Percentiles rank a stretch among this genome's conserved stretches.
Evolutionary conservation across 2,329 filamentous ascomycete genomes (phyloP).

Genomic region (Fusarium sp.): DNA sequence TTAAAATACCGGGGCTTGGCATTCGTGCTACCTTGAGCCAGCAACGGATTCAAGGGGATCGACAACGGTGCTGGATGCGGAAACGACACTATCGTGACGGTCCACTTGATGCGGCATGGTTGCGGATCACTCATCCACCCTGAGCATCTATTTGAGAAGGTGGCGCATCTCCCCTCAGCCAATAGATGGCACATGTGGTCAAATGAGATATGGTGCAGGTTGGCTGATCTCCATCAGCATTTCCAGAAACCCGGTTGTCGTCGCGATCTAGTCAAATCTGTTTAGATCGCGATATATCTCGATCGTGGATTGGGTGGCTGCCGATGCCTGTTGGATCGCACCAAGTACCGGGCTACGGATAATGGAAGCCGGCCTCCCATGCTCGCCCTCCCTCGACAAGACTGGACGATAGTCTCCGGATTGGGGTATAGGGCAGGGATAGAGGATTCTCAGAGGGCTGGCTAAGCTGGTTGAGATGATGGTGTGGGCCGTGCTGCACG

Average conservation of each 20-base stretch:
- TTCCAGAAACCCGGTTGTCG: slow-evolving; percentile 26
- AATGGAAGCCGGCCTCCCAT: slow-evolving; percentile 11
- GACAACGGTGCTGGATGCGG: not conserved
- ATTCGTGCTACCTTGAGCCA: not conserved
- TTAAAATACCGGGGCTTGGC: not conserved
- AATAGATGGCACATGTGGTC: not conserved
- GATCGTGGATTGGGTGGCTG: slow-evolving; percentile 41
- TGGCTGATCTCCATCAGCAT: slow-evolving; percentile 17
- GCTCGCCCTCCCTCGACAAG: slow-evolving; percentile 6
- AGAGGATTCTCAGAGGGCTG: slow-evolving; percentile 5
- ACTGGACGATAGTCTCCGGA: slow-evolving; percentile 17
- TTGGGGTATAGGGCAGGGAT: slow-evolving; percentile 18
- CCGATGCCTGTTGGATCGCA: slow-evolving; percentile 24
- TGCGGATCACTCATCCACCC: not conserved
- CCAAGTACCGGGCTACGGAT: slow-evolving; percentile 34
- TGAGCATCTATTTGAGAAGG: not conserved
- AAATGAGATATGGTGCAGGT: not conserved
- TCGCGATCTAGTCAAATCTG: slow-evolving; percentile 34
- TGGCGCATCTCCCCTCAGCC: not conserved
- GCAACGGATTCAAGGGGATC: not conserved
- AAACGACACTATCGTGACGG: not conserved
- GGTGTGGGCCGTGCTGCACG: slow-evolving; percentile 3
- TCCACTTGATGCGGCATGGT: not conserved
- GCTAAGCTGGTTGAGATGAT: not conserved
- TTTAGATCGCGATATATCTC: slow-evolving; percentile 40